Base-by-base conservation (phyloP, 2,329 filamentous ascomycete species). In the Periconia sp. region DNA sequence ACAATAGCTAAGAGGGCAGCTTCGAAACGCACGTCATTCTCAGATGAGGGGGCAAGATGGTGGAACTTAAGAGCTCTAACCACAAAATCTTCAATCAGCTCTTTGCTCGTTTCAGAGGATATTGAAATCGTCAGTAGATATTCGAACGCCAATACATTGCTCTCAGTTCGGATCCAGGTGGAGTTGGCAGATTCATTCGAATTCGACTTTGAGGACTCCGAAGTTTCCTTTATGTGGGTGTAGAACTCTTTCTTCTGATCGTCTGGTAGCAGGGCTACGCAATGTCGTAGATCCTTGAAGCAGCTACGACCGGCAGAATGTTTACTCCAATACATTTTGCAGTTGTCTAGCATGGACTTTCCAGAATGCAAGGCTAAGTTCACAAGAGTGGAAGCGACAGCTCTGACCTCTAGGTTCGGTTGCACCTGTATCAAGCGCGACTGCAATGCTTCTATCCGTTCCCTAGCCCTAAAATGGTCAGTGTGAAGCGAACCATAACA, bases 281-380 rank as follows among this genome's bases (percentile, higher is more conserved):
- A 63, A 6, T 41, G 61, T 19, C 60, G 58, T 2, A 73, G 56
- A 47, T 73, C 71, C 9, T 56, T 51, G 43, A 68, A 73, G 53
- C 69, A 48, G n/a, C n/a, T 20, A n/a, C 45, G 45, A 8, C 18
- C 19, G 18, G 30, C n/a, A 14, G 23, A 47, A n/a, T 47, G 17
- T 5, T 41, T n/a, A 37, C 17, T 31, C 45, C 45, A 47, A 23
- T 37, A 47, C 9, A 6, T 13, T 41, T 41, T 40, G 31, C 11
- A 27, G 14, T 42, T 45, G 1, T 37, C 23, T 9, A 62, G 49
- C 8, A n/a, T 27, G 14, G 35, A 40, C 11, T 37, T 3, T 6
- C 33, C 20, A 46, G 31, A 23, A n/a, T 49, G 40, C 6, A 20
- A 30, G 2, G 45, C 31, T 15, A 56, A 14, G 14, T 47, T 43